Evolutionary conservation across 805 yeast genomes (phyloP).

Genomic region (Candida piceae): DNA sequence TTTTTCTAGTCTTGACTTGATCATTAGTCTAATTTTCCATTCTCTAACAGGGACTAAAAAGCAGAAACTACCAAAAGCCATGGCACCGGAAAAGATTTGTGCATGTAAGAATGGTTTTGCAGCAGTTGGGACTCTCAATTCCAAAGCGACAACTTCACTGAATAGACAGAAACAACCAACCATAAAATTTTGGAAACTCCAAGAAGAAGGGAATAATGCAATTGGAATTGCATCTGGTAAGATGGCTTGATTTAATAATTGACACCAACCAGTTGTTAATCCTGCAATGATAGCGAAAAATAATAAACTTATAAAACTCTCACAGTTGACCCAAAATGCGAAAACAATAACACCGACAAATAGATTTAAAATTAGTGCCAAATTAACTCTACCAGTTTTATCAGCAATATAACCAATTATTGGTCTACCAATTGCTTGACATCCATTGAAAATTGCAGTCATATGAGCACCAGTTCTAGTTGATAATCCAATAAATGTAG

Average conservation of each 20-base stretch:
- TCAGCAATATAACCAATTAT: constrained; percentile 42
- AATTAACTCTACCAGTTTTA: constrained; percentile 41
- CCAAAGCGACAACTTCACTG: constrained; percentile 28
- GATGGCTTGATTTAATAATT: constrained; percentile 25
- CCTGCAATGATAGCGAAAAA: constrained; percentile 40
- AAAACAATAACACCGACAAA: constrained; percentile 34
- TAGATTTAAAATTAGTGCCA: constrained; percentile 32
- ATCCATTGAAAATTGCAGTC: constrained; percentile 41
- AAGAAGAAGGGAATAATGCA: constrained; percentile 26
- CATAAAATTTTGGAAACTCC: constrained; percentile 22
- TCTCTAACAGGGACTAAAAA: constrained; percentile 45
- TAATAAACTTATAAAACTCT: constrained; percentile 29
- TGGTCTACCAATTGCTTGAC: constrained; percentile 48
- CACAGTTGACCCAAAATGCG: constrained; percentile 39
- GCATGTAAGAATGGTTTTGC: constrained; percentile 48
- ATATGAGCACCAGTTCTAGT: constrained; percentile 38
- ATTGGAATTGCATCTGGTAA: constrained; percentile 26
- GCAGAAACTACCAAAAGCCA: constrained; percentile 37
- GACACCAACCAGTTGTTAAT: constrained; percentile 39
- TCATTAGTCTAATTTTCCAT: constrained; percentile 38
- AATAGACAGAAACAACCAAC: constrained; percentile 25
- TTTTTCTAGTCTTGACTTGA: constrained; percentile 17
- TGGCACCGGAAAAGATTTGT: constrained; percentile 56
- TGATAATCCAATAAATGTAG: constrained; percentile 42
- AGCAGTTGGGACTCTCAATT: constrained; percentile 15